phyloP scores from a whole-genome alignment of 805 yeast species.

The Kazachstania africana region DNA sequence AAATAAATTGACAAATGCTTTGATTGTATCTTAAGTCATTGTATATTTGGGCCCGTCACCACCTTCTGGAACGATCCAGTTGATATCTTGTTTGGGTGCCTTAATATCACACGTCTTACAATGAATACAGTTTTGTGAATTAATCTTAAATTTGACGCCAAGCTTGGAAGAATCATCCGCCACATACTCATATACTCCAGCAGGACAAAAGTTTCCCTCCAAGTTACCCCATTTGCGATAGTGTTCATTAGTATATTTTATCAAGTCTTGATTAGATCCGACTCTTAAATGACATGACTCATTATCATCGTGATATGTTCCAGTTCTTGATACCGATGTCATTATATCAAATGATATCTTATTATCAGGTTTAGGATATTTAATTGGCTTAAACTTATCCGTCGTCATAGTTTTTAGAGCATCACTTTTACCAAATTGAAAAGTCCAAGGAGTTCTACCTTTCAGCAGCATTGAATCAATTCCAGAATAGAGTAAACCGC shows the following conservation, averaged over 20 bases:
- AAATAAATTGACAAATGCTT: slow-evolving; percentile 5
- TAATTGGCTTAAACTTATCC: slow-evolving; percentile 51
- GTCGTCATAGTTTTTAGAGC: slow-evolving; percentile 65
- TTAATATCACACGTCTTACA: slow-evolving; percentile 98
- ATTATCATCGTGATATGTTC: slow-evolving; percentile 90
- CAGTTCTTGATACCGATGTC: slow-evolving; percentile 93
- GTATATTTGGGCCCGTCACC: slow-evolving; percentile 97
- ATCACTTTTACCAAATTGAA: slow-evolving; percentile 58
- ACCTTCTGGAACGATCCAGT: slow-evolving; percentile 98
- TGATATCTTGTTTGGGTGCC: slow-evolving; percentile 87
- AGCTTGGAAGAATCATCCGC: slow-evolving; percentile 44
- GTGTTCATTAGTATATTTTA: slow-evolving; percentile 53
- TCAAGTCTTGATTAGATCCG: slow-evolving; percentile 44
- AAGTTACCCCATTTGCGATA: slow-evolving; percentile 77
- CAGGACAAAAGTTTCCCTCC: slow-evolving; percentile 92
- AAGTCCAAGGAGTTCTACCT: slow-evolving; percentile 85
- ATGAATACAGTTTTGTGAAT: slow-evolving; percentile 94
- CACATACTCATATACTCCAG: slow-evolving; percentile 90
- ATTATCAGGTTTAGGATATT: slow-evolving; percentile 95
- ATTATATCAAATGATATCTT: slow-evolving; percentile 78
- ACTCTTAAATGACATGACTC: slow-evolving; percentile 78
- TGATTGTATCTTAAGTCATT: slow-evolving; percentile 4
- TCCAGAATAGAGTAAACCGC: slow-evolving; percentile 81
- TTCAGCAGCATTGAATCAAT: slow-evolving; percentile 63
- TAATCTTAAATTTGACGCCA: slow-evolving; percentile 83